These are phyloP conservation scores for Yamadazyma atlantica DNA, from an alignment of 1,139 yeast genomes.

Conservation along the genomic window DNA sequence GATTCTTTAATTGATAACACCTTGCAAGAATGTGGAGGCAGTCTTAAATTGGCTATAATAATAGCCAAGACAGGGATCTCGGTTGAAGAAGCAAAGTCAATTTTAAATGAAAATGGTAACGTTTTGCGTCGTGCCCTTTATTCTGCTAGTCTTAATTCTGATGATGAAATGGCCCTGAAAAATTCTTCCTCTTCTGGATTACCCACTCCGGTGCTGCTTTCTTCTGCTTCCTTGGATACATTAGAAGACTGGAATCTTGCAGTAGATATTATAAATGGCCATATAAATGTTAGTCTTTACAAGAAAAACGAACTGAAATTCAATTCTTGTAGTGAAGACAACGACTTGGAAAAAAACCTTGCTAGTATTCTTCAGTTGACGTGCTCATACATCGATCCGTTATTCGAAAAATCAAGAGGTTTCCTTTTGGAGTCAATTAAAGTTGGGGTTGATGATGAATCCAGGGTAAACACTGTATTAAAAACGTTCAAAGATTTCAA, in stretches of 20 bases:
- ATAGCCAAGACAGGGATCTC: constrained; percentile 7
- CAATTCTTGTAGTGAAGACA: not conserved
- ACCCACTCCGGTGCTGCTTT: not conserved
- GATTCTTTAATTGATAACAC: constrained; percentile 3
- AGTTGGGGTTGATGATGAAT: constrained; percentile 2
- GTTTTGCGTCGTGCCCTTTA: constrained; percentile 3
- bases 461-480: not conserved
- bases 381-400: not conserved
- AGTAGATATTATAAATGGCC: constrained; percentile 3
- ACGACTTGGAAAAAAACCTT: not conserved
- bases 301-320: not conserved
- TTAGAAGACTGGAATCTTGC: constrained; percentile 1
- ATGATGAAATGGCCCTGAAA: constrained; percentile 1
- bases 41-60: constrained; percentile 6
- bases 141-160: not conserved
- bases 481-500: not conserved
- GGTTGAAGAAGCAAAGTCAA: constrained; percentile 3
- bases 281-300: constrained; percentile 2
- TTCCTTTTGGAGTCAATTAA: constrained; percentile 1
- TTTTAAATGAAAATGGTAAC: constrained; percentile 4
- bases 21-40: constrained; percentile 5
- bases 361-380: not conserved
- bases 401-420: not conserved
- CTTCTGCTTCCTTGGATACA: constrained; percentile 1
- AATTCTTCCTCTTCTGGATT: not conserved